Conservation (phyloP, 768 basidiomycete genomes). For the Rhizopogon sp. region DNA sequence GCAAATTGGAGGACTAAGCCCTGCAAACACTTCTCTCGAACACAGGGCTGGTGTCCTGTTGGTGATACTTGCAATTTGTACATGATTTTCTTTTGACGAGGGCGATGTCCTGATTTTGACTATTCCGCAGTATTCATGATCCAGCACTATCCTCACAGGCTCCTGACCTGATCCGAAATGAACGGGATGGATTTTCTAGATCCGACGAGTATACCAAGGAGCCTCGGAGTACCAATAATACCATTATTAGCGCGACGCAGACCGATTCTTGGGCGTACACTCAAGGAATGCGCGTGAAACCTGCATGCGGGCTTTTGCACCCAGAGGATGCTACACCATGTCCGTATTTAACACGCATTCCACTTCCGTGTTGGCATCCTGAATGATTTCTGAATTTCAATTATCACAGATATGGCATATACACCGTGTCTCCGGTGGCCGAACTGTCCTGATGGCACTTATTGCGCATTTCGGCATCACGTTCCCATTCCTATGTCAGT, state of each 20-base stretch:
- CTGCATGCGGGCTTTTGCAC: slow-evolving; percentile 27
- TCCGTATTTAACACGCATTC: slow-evolving; percentile 17
- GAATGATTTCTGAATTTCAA: background rate
- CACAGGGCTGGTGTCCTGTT: slow-evolving; percentile 37
- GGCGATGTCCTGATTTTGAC: background rate
- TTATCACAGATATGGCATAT: slow-evolving; percentile 26
- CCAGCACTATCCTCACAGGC: background rate
- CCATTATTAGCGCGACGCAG: slow-evolving; percentile 3
- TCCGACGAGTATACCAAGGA: background rate
- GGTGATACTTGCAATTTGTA: slow-evolving; percentile 40
- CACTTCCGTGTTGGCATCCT: background rate
- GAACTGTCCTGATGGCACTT: slow-evolving; percentile 18
- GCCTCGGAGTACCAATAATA: background rate
- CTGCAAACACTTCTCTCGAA: slow-evolving; percentile 37
- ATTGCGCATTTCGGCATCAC: slow-evolving; percentile 26
- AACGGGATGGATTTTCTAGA: background rate
- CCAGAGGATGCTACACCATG: slow-evolving; percentile 25
- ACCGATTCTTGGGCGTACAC: slow-evolving; percentile 35
- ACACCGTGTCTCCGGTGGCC: slow-evolving; percentile 32
- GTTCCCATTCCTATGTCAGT: slow-evolving; percentile 15
- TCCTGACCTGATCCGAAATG: background rate
- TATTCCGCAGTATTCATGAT: slow-evolving; percentile 15
- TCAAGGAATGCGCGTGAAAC: slow-evolving; percentile 26
- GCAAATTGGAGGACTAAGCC: slow-evolving; percentile 31
- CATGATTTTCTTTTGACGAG: slow-evolving; percentile 8